These are phyloP conservation scores for Aquilaria yunnanensis DNA, from an alignment of 345 rosid genomes.

Conservation along the genomic window DNA sequence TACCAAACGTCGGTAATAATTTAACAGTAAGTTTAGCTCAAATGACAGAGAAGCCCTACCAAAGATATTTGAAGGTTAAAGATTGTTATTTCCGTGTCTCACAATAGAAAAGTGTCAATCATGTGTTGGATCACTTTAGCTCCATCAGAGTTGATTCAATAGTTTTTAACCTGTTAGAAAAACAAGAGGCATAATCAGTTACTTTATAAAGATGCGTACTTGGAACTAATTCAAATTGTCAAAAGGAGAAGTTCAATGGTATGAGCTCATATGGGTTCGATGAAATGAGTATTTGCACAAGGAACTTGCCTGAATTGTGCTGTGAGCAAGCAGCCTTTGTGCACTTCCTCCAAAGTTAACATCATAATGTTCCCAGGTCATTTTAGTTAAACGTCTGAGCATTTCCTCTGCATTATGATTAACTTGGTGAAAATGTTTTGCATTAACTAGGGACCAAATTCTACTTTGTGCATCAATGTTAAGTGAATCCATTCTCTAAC, in stretches of 20 bases:
- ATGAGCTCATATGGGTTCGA: too few species aligned
- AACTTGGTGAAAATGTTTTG: background rate
- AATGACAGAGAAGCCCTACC: too few species aligned
- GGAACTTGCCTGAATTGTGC: conserved; percentile 67
- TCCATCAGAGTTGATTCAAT: conserved; percentile 59
- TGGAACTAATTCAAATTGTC: too few species aligned
- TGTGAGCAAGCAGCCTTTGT: conserved; percentile 66
- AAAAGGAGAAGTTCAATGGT: too few species aligned
- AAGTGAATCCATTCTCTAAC: too few species aligned
- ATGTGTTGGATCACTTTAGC: conserved; percentile 78
- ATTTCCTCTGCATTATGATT: conserved; percentile 53
- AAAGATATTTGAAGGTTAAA: too few species aligned
- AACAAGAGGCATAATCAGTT: too few species aligned
- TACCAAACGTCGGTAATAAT: too few species aligned
- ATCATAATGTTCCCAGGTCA: conserved; percentile 79
- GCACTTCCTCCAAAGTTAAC: conserved; percentile 67
- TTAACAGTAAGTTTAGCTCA: too few species aligned
- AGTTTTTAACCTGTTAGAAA: conserved; percentile 50
- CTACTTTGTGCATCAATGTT: too few species aligned
- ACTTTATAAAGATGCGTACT: too few species aligned
- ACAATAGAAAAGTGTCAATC: conserved; percentile 59
- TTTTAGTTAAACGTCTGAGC: conserved; percentile 51
- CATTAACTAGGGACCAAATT: too few species aligned
- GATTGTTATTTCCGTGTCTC: conserved; percentile 1
- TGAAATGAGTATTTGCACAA: background rate